A percentile compares a stretch with the other conserved stretches of the same genome.
phyloP scores from a whole-genome alignment of 352 stramenopile species.

The Pythium volutum region DNA sequence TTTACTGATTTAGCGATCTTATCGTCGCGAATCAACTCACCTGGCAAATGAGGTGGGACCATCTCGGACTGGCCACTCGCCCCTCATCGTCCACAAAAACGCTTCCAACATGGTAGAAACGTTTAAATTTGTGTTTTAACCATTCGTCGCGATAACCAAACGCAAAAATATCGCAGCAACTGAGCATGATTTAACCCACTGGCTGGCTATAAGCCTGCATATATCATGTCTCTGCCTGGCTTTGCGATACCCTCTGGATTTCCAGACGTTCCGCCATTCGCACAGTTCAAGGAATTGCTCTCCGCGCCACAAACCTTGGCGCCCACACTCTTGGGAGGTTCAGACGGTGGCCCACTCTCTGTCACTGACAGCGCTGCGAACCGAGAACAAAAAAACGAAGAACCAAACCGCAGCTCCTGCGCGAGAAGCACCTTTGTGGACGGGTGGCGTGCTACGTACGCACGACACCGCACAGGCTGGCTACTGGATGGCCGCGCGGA shows the following conservation, averaged over 20 bases:
- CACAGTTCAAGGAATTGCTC: slow-evolving; percentile 10
- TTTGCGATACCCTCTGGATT: slow-evolving; percentile 7
- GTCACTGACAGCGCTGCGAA: neutral
- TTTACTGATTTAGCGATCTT: neutral
- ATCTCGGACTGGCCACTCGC: slow-evolving; percentile 3
- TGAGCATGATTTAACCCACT: neutral
- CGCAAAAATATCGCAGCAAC: neutral
- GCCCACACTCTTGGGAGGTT: slow-evolving; percentile 4
- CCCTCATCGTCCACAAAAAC: neutral
- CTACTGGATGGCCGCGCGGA: neutral
- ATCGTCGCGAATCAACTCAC: neutral
- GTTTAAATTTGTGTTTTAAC: neutral
- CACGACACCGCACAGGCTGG: neutral
- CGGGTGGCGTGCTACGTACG: neutral
- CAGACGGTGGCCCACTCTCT: neutral
- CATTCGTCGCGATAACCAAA: no score
- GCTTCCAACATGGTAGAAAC: neutral
- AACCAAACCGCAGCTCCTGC: neutral
- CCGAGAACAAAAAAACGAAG: neutral
- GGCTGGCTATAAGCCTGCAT: neutral
- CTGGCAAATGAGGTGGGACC: neutral
- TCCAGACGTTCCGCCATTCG: slow-evolving; percentile 11
- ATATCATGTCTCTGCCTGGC: neutral
- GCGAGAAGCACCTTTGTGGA: neutral
- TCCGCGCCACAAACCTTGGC: neutral